phyloP scores from a whole-genome alignment of 2,329 filamentous ascomycete genomes.

The Colletotrichum tropicale region DNA sequence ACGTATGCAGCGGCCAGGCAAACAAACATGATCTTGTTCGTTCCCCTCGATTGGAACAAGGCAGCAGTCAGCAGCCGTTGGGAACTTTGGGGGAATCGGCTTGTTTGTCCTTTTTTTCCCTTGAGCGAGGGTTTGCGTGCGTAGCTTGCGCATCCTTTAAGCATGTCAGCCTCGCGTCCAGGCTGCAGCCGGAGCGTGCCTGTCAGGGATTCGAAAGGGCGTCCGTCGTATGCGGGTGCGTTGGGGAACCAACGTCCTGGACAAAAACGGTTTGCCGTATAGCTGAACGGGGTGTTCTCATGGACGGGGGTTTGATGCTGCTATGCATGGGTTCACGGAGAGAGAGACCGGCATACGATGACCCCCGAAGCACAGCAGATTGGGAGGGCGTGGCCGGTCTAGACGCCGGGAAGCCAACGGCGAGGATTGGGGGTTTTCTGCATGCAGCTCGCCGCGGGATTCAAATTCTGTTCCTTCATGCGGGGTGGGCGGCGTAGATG shows the following conservation, averaged over 20 bases:
- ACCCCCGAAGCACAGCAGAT: background rate
- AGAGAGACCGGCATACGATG: background rate
- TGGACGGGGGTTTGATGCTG: background rate
- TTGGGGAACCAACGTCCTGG: background rate
- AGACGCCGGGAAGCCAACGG: background rate
- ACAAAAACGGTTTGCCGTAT: background rate
- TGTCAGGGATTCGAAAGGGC: background rate
- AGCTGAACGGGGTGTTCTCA: background rate
- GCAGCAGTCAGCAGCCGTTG: background rate
- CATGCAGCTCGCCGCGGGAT: background rate
- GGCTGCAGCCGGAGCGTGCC: background rate
- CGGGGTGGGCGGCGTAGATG: background rate
- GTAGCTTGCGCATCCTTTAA: background rate
- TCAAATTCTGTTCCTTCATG: background rate
- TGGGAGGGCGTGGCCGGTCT: background rate
- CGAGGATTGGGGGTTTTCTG: background rate
- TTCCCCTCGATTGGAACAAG: background rate
- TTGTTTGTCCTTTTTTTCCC: background rate
- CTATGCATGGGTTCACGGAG: background rate
- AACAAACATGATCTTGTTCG: background rate
- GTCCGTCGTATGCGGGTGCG: accelerated
- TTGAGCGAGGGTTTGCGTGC: accelerated
- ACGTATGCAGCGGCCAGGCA: background rate
- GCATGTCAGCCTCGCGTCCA: background rate
- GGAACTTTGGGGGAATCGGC: background rate